A percentile compares a stretch with the other conserved stretches of the same genome.
phyloP scores from a whole-genome alignment of 2,329 filamentous ascomycete genomes.

The Dactylellina sp. region DNA sequence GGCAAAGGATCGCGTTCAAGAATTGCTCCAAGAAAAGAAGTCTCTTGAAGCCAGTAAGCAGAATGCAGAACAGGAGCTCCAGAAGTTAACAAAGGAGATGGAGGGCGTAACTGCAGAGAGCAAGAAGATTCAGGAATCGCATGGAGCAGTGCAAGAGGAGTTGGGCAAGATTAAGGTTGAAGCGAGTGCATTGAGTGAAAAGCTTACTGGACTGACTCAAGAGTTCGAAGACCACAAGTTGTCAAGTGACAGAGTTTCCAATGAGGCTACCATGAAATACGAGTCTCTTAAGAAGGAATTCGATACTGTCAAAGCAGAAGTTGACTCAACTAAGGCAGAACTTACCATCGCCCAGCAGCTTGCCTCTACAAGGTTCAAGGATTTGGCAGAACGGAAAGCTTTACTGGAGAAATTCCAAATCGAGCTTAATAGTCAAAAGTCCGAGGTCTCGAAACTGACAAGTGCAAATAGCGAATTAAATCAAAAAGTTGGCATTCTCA shows the following conservation, averaged over 20 bases:
- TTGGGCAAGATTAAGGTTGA: conserved; percentile 59
- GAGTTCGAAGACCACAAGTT: conserved; percentile 41
- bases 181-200: conserved; percentile 61
- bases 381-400: conserved; percentile 82
- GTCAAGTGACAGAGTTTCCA: conserved; percentile 65
- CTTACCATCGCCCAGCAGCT: conserved; percentile 86
- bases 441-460: conserved; percentile 81
- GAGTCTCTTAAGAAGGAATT: conserved; percentile 68
- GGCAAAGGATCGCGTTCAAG: conserved; percentile 76
- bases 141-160: conserved; percentile 60
- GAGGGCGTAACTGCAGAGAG: conserved; percentile 46
- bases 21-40: conserved; percentile 64
- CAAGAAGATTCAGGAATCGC: conserved; percentile 59
- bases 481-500: conserved; percentile 72
- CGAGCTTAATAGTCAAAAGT: conserved; percentile 81
- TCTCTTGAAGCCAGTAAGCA: conserved; percentile 59
- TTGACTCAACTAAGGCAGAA: conserved; percentile 79
- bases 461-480: conserved; percentile 79
- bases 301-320: conserved; percentile 77
- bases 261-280: conserved; percentile 64
- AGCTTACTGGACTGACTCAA: conserved; percentile 58
- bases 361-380: conserved; percentile 87
- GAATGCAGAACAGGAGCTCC: conserved; percentile 78
- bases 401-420: conserved; percentile 86
- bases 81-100: conserved; percentile 59